A percentile compares a stretch with the other conserved stretches of the same genome.
These are phyloP conservation scores for Solanum chacoense DNA, from an alignment of 305 asterid genomes.

Conservation along the genomic window DNA sequence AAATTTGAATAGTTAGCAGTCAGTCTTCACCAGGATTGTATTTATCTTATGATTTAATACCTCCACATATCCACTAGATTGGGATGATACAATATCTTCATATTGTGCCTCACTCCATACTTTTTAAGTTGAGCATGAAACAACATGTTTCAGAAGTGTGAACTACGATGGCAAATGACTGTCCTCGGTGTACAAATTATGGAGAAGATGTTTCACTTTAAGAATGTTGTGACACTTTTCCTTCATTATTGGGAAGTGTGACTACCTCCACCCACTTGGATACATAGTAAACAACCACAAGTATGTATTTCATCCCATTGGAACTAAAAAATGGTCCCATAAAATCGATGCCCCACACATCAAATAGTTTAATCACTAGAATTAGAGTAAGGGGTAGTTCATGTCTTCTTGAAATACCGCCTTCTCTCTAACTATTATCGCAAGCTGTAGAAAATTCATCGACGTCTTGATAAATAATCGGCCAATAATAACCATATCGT, in stretches of 20 bases:
- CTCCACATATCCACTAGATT: too few species aligned
- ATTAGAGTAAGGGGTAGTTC: not conserved
- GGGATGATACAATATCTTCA: too few species aligned
- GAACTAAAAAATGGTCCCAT: not conserved
- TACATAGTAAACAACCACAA: not conserved
- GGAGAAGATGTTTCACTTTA: not conserved
- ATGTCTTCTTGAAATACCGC: not conserved
- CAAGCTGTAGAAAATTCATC: not conserved
- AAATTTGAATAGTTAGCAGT: too few species aligned
- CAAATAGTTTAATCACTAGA: not conserved
- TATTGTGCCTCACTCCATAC: too few species aligned
- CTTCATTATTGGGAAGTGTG: not conserved
- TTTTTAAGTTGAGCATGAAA: not conserved
- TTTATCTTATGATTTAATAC: too few species aligned
- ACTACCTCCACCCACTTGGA: not conserved
- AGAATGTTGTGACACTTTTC: not conserved
- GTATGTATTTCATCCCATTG: not conserved
- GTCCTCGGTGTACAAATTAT: not conserved
- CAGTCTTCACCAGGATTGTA: too few species aligned
- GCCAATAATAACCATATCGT: not conserved
- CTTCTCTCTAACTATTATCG: not conserved
- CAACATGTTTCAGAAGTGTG: not conserved
- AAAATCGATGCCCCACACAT: not conserved
- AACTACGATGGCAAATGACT: not conserved
- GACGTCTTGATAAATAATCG: not conserved